Evolutionary conservation across 768 basidiomycete species (phyloP).

Genomic region (Harrya chromipes): DNA sequence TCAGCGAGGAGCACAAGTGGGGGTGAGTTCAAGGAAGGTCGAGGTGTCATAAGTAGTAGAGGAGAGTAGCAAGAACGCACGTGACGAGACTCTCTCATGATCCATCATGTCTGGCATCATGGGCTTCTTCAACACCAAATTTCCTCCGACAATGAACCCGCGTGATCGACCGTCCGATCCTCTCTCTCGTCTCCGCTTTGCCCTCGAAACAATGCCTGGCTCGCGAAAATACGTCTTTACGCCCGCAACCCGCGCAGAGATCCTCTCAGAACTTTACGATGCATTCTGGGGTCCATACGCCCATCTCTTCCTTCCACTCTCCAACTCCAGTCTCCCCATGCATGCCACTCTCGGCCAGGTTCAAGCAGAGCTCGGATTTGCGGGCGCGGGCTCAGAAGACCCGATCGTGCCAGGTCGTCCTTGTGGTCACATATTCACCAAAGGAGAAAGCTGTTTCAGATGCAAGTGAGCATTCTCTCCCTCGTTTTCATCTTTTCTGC

Average conservation of each 20-base stretch:
- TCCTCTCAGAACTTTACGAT: slow-evolving; percentile 76
- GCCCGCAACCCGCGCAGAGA: slow-evolving; percentile 70
- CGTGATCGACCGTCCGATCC: slow-evolving; percentile 59
- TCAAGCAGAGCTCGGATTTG: slow-evolving; percentile 56
- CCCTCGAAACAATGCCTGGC: slow-evolving; percentile 78
- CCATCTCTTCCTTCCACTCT: slow-evolving; percentile 67
- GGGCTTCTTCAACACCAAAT: slow-evolving; percentile 46
- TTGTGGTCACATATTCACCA: slow-evolving; percentile 84
- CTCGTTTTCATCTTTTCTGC: background rate
- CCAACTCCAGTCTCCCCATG: slow-evolving; percentile 58
- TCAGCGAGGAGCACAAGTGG: slow-evolving; percentile 56
- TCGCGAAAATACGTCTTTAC: slow-evolving; percentile 77
- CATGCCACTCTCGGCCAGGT: slow-evolving; percentile 67
- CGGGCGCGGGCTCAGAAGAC: slow-evolving; percentile 58
- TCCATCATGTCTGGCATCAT: slow-evolving; percentile 41
- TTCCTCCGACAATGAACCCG: slow-evolving; percentile 51
- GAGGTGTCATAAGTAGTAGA: no score
- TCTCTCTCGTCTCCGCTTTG: slow-evolving; percentile 69
- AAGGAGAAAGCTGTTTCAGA: slow-evolving; percentile 89
- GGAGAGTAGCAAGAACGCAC: no score
- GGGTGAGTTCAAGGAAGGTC: no score
- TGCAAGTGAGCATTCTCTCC: slow-evolving; percentile 69
- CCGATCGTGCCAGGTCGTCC: slow-evolving; percentile 64
- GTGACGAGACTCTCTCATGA: no score
- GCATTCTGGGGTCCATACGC: slow-evolving; percentile 79